Percentiles rank a stretch among this genome's conserved stretches.
Evolutionary conservation across 371 early-diverging fungal species (phyloP).

Genomic region (Circinella minor): DNA sequence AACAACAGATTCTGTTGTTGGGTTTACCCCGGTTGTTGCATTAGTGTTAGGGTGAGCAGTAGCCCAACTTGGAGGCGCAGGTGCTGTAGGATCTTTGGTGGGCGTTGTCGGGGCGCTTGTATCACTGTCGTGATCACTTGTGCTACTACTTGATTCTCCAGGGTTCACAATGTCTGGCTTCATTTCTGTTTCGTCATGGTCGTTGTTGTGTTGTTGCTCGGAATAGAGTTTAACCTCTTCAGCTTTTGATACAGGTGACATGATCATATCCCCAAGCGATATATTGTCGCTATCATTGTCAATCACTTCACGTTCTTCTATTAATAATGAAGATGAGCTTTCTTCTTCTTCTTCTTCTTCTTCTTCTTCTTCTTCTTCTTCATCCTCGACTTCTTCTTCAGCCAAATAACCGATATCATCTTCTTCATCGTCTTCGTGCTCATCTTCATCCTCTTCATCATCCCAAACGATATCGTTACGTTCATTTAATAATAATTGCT

Average conservation of each 20-base stretch:
- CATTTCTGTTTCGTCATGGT: constrained; percentile 9
- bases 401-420: neutral
- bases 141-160: constrained; percentile 6
- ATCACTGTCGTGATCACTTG: constrained; percentile 25
- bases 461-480: constrained; percentile 29
- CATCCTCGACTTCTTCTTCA: constrained; percentile 10
- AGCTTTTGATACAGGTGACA: constrained; percentile 4
- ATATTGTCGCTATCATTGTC: neutral
- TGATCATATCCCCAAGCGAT: neutral
- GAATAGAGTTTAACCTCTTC: neutral
- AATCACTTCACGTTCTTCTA: no score
- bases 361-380: neutral
- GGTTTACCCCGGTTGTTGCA: neutral
- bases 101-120: constrained; percentile 25
- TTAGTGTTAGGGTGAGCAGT: neutral
- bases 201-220: neutral
- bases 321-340: neutral
- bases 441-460: constrained; percentile 23
- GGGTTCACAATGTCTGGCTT: neutral
- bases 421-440: constrained; percentile 24
- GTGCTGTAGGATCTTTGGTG: constrained; percentile 19
- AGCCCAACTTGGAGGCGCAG: constrained; percentile 4
- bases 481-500: constrained; percentile 33
- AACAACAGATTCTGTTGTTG: constrained; percentile 7
- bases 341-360: constrained; percentile 17